Base-by-base conservation (phyloP, 495 filamentous ascomycete species). In the Elasticomyces elasticus region DNA sequence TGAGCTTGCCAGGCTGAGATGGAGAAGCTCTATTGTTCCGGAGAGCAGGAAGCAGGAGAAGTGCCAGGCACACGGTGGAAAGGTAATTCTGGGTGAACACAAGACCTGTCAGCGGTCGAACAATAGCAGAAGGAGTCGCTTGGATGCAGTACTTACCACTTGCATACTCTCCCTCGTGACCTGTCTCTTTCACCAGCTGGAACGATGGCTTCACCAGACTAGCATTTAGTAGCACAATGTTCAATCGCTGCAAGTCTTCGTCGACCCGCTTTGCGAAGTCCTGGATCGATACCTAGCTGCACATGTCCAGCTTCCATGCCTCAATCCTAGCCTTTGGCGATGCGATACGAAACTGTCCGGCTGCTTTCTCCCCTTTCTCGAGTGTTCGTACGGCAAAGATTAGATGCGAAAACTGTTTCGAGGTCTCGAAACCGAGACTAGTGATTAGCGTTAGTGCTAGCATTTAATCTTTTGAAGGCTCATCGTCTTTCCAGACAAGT, bases 311-410 rank as follows among this genome's bases (percentile, higher is more conserved):
- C 10, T 66, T 48, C 25, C 22, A 57, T 0, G 69, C 12, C 15
- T 48, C 53, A 60, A 64, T 9, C 64, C 64, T 2, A 66, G 69
- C 0, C 69, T 72, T 6, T 74, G 79, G 40, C 7, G 6, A 11
- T 41, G 46, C 40, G 63, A 19, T 46, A n/a, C 33, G 41, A 17
- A 53, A 56, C 0, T 33, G 64, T 24, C 76, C 58, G 5, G n/a
- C 35, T 12, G 52, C 52, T 6, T 5, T 35, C 9, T 26, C 26
- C 1, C 79, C 81, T n/a, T 73, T 74, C 1, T 56, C 38, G 0
- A 66, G 46, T 40, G 71, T 75, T n/a, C 80, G 77, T 0, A 79
- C 77, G 1, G 70, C 79, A 0, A 83, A 59, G 52, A 82, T 76
- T 10, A 82, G 67, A 49, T 63, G 68, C 0, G 67, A 64, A 5